Evolutionary conservation across 805 yeast genomes (phyloP).

Genomic region (Metschnikowia borealis): DNA sequence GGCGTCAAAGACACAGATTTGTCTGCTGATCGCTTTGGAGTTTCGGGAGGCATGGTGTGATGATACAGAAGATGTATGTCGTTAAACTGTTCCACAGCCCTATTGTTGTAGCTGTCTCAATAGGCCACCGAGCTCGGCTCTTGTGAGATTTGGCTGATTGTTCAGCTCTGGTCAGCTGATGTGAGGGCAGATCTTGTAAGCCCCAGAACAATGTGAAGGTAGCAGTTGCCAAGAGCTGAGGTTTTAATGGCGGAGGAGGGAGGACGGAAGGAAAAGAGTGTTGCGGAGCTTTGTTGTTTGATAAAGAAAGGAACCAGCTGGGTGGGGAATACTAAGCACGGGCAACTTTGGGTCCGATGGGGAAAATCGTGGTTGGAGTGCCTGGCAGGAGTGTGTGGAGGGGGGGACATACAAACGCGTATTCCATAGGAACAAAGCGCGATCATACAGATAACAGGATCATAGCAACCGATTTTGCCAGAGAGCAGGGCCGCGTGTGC

Average conservation of each 20-base stretch:
- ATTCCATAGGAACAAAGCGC: slow-evolving; percentile 1
- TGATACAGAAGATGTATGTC: not conserved
- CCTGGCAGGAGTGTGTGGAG: slow-evolving; percentile 1
- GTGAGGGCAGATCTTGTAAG: not conserved
- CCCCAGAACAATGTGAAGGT: not conserved
- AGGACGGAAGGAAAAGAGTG: too few species aligned
- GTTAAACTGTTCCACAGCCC: not conserved
- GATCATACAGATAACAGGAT: slow-evolving; percentile 1
- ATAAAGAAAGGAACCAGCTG: too few species aligned
- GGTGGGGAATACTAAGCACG: too few species aligned
- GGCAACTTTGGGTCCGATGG: not conserved
- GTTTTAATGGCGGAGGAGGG: not conserved
- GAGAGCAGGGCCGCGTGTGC: not conserved
- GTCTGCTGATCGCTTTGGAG: slow-evolving; percentile 11
- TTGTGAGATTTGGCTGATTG: not conserved
- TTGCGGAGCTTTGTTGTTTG: too few species aligned
- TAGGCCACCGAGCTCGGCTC: not conserved
- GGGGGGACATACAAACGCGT: slow-evolving; percentile 1
- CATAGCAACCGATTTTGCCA: not conserved
- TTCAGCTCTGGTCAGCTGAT: not conserved
- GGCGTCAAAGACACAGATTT: slow-evolving; percentile 22
- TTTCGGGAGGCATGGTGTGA: slow-evolving; percentile 13
- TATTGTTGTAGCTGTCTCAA: not conserved
- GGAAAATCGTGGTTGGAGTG: not conserved
- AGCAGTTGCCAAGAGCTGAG: not conserved